Evolutionary conservation across 1,284 basidiomycete species (phyloP), one percentile per base, ranked within the genome.

Genomic region (Malassezia obtusa): DNA sequence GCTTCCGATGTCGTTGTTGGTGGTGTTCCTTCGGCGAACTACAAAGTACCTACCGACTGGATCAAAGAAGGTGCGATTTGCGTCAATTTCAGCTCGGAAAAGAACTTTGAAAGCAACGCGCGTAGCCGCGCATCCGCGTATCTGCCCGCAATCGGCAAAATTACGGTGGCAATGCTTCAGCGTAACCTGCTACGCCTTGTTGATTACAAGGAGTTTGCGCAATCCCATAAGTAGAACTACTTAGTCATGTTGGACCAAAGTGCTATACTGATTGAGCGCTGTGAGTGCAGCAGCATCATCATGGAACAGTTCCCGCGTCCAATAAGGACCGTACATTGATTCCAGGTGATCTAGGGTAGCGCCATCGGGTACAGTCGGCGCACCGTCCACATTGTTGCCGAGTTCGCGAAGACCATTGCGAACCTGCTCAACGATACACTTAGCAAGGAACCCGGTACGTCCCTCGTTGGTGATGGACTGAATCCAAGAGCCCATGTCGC

Each of bases 121-220:
- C 80, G 89, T 60, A 88, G 91, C 44, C 87, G 89, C 79, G 64
- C 65, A 0, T 44, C 60, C 14, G 60, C 58, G 37, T 63, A 63
- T 49, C 44, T 65, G 22, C 90, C 91, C 14, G 85, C 88, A 3
- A 89, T 98, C 25, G 92, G 92, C 36, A 94, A 94, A 77, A 87
- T 92, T 58, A 98, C 92, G 1, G 94, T 95, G 62, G 80, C 90
- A 67, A 94, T 98, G 89, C 80, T 98, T 30, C 81, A 96, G 73
- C 82, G 92, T 50, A 98, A 96, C 75, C 74, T 98, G 84, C 87
- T 73, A 11, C 47, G 57, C n/a, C 48, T 59, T 8, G 52, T 55
- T 5, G 57, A 54, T 4, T 49, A 50, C 40, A 54, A 51, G 46
- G 57, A 49, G 21, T 49, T 59, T 25, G 17, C 45, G 10, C 44